Evolutionary conservation across 331 rosid species (phyloP), one percentile per base, ranked within the genome.

Genomic region (Telfairia occidentalis): DNA sequence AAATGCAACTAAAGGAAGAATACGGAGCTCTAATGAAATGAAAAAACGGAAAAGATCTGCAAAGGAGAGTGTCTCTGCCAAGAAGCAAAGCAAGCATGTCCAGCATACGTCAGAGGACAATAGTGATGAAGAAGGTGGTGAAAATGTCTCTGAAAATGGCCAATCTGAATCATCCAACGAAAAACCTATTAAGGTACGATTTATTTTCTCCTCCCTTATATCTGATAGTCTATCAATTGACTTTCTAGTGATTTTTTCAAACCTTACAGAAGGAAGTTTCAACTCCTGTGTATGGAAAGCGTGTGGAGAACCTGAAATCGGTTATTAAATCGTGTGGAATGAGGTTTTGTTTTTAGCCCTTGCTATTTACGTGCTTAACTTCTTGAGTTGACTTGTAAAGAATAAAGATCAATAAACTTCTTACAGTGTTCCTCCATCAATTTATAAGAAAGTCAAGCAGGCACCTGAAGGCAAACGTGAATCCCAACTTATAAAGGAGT

Each of bases 271-370:
- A 92, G 75, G 96, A 86, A 81, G 90, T 84, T 79, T 83, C 96
- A 83, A 77, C 92, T 77, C 83, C 95, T 53, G 90, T 81, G 57
- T 86, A 91, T 78, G 92, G 97, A 28, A 95, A 90, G 86, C 96
- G 73, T 3, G 99, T 95, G 86, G 99, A 95, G 87, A 81, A 82
- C 76, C 83, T 95, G 77, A 90, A 90, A 82, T 90, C 99, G 55
- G 87, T 95, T 77, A 91, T 95, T 84, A 95, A 95, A 87, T 89
- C 92, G 11, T 91, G 97, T 81, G 99, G 99, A 75, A 88, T 95
- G 99, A 84, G 99, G 99, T 90, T 70, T 79, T 59, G 75, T 79
- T 70, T 73, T 58, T 75, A 75, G 50, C 66, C 55, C 49, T 81
- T 49, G 26, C 80, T n/a, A 42, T 35, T 61, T 55, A 59, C 71